Conservation (phyloP, 305 asterid species). For the Ilex paraguariensis region DNA sequence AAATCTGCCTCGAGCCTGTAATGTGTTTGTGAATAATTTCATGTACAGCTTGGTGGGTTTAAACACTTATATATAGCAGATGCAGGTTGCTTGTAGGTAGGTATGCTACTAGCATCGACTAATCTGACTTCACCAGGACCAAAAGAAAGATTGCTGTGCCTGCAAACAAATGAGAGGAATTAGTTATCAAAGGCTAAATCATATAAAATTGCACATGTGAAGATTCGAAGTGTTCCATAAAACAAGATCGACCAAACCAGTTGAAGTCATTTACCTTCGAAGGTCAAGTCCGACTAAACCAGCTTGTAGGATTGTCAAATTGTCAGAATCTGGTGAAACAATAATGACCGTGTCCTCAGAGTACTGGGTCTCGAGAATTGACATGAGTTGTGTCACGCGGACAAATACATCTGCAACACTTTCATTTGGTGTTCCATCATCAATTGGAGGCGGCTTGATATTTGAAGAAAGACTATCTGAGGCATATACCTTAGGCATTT, state of each 20-base stretch:
- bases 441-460: conserved; percentile 74
- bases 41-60: conserved; percentile 80
- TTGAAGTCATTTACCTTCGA: conserved; percentile 45
- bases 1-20: too few relatives aligned
- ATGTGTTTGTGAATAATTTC: conserved; percentile 1
- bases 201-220: too few relatives aligned
- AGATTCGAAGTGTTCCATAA: too few relatives aligned
- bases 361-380: conserved; percentile 89
- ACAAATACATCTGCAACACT: conserved; percentile 88
- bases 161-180: conserved; percentile 19
- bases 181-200: too few relatives aligned
- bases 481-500: conserved; percentile 46
- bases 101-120: conserved; percentile 63
- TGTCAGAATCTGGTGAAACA: conserved; percentile 91
- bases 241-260: too few relatives aligned
- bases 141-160: conserved; percentile 74
- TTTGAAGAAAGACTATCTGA: conserved; percentile 69
- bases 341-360: conserved; percentile 70
- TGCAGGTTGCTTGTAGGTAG: conserved; percentile 69
- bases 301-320: conserved; percentile 72
- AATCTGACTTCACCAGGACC: conserved; percentile 78
- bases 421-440: conserved; percentile 89
- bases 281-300: conserved; percentile 83
- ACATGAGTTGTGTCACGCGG: conserved; percentile 91
- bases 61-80: conserved; percentile 79